phyloP scores from a whole-genome alignment of 202 grass and related monocot species.

The Elaeis oleifera region DNA sequence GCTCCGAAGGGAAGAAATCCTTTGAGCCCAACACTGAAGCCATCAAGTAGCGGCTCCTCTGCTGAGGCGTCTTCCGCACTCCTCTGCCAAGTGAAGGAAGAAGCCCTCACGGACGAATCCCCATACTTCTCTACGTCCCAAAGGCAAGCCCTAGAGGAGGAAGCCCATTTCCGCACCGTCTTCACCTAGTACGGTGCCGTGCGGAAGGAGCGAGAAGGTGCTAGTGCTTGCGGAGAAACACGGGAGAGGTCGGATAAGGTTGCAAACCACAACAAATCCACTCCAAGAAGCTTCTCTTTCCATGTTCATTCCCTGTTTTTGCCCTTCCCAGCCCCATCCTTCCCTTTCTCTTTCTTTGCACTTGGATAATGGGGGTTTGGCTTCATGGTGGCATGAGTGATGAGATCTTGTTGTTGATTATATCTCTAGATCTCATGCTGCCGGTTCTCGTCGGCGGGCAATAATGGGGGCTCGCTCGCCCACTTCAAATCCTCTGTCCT shows the following conservation, averaged over 20 bases:
- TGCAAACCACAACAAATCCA: neutral
- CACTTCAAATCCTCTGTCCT: slow-evolving; percentile 67
- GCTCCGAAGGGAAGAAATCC: slow-evolving; percentile 12
- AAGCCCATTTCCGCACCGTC: slow-evolving; percentile 45
- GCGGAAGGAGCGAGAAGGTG: slow-evolving; percentile 24
- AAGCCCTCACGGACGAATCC: slow-evolving; percentile 21
- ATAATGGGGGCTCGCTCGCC: slow-evolving; percentile 63
- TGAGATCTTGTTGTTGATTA: too few relatives aligned
- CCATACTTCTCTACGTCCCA: slow-evolving; percentile 1
- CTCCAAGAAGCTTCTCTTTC: too few relatives aligned
- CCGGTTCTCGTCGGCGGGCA: slow-evolving; percentile 27
- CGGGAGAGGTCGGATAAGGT: slow-evolving; percentile 33
- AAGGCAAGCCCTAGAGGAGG: slow-evolving; percentile 33
- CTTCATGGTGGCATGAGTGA: too few relatives aligned
- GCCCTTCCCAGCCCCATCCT: too few relatives aligned
- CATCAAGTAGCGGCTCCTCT: slow-evolving; percentile 49
- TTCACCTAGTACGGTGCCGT: slow-evolving; percentile 48
- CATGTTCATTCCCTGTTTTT: too few relatives aligned
- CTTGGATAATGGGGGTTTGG: too few relatives aligned
- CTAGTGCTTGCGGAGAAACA: slow-evolving; percentile 23
- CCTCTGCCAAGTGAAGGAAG: slow-evolving; percentile 64
- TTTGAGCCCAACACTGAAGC: slow-evolving; percentile 33
- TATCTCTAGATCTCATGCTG: neutral
- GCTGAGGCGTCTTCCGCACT: slow-evolving; percentile 49
- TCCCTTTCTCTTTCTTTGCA: too few relatives aligned